A percentile compares a stretch with the other conserved stretches of the same genome.
These are phyloP conservation scores for Triticum timopheevii DNA, from an alignment of 176 grass and related monocot genomes.

Conservation along the genomic window DNA sequence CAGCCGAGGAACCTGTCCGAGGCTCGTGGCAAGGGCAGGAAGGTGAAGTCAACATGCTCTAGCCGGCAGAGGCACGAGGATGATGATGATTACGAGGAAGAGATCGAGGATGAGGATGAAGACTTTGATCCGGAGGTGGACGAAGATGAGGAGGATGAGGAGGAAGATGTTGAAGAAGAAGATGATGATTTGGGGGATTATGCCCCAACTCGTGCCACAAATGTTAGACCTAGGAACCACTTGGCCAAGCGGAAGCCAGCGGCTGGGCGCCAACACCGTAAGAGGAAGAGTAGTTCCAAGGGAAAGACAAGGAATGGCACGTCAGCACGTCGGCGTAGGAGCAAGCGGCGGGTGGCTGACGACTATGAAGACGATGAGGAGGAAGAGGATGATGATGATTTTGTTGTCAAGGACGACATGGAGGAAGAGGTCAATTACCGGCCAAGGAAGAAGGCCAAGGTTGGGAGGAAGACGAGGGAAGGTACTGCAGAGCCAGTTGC, in stretches of 20 bases:
- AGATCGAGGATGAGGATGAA: slow-evolving; percentile 46
- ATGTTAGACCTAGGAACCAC: slow-evolving; percentile 29
- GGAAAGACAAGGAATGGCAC: slow-evolving; percentile 35
- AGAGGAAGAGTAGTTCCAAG: slow-evolving; percentile 40
- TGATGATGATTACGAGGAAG: slow-evolving; percentile 29
- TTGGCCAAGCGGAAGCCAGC: slow-evolving; percentile 27
- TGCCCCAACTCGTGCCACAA: slow-evolving; percentile 27
- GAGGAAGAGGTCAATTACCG: slow-evolving; percentile 15
- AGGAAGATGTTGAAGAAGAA: slow-evolving; percentile 34
- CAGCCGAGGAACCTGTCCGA: background rate
- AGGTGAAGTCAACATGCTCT: slow-evolving; percentile 27
- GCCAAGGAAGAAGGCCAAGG: slow-evolving; percentile 46
- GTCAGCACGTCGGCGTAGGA: background rate
- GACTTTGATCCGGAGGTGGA: slow-evolving; percentile 45
- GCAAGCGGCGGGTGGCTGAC: slow-evolving; percentile 21
- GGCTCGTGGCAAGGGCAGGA: background rate
- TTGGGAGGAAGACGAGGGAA: slow-evolving; percentile 13
- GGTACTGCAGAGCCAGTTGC: background rate
- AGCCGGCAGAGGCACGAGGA: slow-evolving; percentile 23
- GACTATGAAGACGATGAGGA: slow-evolving; percentile 49
- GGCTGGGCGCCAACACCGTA: background rate
- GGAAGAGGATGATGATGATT: slow-evolving; percentile 69
- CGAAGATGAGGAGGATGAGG: slow-evolving; percentile 35
- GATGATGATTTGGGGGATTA: slow-evolving; percentile 45
- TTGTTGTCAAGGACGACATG: slow-evolving; percentile 42